phyloP scores from a whole-genome alignment of 2,329 filamentous ascomycete species.

The Thelonectria blattea region DNA sequence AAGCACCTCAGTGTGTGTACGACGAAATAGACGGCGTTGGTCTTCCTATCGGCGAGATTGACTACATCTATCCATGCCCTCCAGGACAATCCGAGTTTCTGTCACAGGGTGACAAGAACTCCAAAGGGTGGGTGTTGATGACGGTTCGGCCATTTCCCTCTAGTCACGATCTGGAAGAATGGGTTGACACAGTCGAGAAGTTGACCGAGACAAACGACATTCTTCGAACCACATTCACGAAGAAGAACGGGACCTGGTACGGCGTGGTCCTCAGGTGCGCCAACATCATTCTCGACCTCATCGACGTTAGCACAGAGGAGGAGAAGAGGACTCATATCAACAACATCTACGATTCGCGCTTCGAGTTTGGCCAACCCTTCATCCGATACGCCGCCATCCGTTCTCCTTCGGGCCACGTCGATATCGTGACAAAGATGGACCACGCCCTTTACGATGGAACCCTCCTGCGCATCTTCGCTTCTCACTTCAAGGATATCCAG shows the following conservation, averaged over 20 bases:
- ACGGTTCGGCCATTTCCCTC: constrained; percentile 32
- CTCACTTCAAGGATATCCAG: constrained; percentile 39
- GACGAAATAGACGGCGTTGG: background rate
- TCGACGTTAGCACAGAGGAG: constrained; percentile 28
- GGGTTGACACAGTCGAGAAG: constrained; percentile 26
- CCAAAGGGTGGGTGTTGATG: constrained; percentile 34
- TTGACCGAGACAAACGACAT: constrained; percentile 34
- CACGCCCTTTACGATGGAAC: constrained; percentile 43
- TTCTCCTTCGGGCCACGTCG: constrained; percentile 27
- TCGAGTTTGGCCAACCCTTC: constrained; percentile 42
- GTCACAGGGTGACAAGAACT: constrained; percentile 27
- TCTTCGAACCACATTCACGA: constrained; percentile 32
- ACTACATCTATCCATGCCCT: constrained; percentile 38
- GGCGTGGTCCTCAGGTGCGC: constrained; percentile 30
- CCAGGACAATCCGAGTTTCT: constrained; percentile 41
- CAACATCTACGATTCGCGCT: constrained; percentile 34
- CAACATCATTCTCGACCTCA: constrained; percentile 18
- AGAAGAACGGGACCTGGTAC: constrained; percentile 26
- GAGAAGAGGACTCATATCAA: constrained; percentile 33
- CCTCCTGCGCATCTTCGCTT: constrained; percentile 45
- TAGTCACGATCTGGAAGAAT: constrained; percentile 24
- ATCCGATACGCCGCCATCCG: constrained; percentile 43
- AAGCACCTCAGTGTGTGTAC: constrained; percentile 7
- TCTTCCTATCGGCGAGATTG: background rate
- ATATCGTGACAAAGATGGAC: constrained; percentile 42